phyloP scores from a whole-genome alignment of 164 flowering plant species.

The Chimonanthus salicifolius region DNA sequence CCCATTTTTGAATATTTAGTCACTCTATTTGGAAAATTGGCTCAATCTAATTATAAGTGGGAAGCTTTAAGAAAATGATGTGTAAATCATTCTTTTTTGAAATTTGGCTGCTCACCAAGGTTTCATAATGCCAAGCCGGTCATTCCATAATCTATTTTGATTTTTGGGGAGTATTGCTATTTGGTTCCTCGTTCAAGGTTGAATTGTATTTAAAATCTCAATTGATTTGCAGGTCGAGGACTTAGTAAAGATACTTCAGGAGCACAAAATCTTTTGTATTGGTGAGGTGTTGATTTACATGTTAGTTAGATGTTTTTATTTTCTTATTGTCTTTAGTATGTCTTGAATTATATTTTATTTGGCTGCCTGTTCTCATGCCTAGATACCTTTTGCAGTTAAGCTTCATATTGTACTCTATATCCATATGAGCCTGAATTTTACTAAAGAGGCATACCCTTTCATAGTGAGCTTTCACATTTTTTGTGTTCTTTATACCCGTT shows the following conservation, averaged over 20 bases:
- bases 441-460: no score
- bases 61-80: no score
- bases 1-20: no score
- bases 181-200: not conserved
- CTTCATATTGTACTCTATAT: no score
- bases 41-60: no score
- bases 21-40: no score
- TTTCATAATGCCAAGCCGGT: not conserved
- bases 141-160: not conserved
- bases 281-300: constrained; percentile 38
- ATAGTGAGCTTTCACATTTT: no score
- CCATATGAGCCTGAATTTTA: no score
- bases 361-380: not conserved
- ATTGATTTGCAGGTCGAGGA: constrained; percentile 50
- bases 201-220: not conserved
- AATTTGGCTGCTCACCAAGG: no score
- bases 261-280: constrained; percentile 53
- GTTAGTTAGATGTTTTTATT: not conserved
- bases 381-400: not conserved
- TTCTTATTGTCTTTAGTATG: no score
- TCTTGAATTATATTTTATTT: not conserved
- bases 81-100: no score
- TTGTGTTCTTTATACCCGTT: no score
- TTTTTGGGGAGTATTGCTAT: not conserved
- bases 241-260: constrained; percentile 51